Evolutionary conservation across 371 early-diverging fungal genomes (phyloP).

Genomic region (Circinella umbellata): DNA sequence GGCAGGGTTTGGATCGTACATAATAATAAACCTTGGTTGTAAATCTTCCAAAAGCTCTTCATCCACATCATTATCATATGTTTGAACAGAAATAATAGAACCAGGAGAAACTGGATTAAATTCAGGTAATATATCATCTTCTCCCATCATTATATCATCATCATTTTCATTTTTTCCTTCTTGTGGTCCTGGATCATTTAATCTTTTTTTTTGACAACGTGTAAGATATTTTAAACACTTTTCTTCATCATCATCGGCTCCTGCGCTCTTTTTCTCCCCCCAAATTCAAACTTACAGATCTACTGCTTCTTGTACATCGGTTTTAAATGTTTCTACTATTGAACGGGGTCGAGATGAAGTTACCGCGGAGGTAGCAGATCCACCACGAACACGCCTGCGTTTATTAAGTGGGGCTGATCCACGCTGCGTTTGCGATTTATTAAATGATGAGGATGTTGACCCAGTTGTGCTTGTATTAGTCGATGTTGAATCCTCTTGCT

Average conservation of each 20-base stretch:
- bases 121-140: conserved; percentile 39
- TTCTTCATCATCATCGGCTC: background rate
- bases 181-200: background rate
- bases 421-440: background rate
- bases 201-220: background rate
- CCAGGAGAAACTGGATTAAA: conserved; percentile 37
- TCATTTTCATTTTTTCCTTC: background rate
- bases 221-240: background rate
- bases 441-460: background rate
- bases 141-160: conserved; percentile 11
- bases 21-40: conserved; percentile 82
- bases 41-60: conserved; percentile 64
- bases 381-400: conserved; percentile 82
- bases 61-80: conserved; percentile 62
- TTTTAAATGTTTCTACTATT: conserved; percentile 32
- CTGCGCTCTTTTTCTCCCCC: background rate
- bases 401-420: conserved; percentile 68
- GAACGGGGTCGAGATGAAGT: conserved; percentile 17
- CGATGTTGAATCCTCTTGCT: conserved; percentile 19
- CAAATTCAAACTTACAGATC: conserved; percentile 16
- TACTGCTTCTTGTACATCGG: conserved; percentile 31
- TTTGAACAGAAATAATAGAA: conserved; percentile 62
- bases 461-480: conserved; percentile 1
- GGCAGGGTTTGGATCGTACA: conserved; percentile 89
- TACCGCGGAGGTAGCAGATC: conserved; percentile 50